A percentile compares a stretch with the other conserved stretches of the same genome.
Conservation (phyloP, 306 rosid species). For the Geum urbanum region DNA sequence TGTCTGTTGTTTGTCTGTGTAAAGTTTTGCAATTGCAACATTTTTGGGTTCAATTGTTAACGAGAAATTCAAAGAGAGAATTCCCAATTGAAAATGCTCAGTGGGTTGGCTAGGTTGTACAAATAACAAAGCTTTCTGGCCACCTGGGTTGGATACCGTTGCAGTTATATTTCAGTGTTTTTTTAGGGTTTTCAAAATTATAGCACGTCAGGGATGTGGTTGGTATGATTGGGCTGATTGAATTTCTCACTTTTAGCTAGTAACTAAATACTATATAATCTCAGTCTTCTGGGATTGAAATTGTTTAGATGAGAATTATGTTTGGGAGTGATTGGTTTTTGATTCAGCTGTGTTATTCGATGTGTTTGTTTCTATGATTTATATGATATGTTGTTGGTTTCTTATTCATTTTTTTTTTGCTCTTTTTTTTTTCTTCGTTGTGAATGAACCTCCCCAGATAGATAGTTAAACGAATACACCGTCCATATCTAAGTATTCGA, state of each 20-base stretch:
- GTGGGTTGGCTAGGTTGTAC: not conserved
- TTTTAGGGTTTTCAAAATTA: not conserved
- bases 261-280: not conserved
- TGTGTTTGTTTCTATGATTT: constrained; percentile 15
- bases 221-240: not conserved
- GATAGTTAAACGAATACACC: constrained; percentile 50
- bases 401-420: constrained; percentile 43
- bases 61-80: not conserved
- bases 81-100: not conserved
- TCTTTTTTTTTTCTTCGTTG: constrained; percentile 24
- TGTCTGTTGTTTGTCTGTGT: not conserved
- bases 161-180: too few species aligned
- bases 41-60: not conserved
- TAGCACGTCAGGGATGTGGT: not conserved
- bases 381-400: constrained; percentile 31
- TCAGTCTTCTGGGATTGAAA: not conserved
- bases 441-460: constrained; percentile 41
- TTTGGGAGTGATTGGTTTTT: not conserved
- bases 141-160: not conserved
- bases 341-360: constrained; percentile 9
- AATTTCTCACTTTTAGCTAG: not conserved
- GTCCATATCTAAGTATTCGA: constrained; percentile 40
- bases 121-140: not conserved
- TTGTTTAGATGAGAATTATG: not conserved
- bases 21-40: not conserved